Evolutionary conservation across 2,329 filamentous ascomycete genomes (phyloP).

Genomic region (Talaromyces atroroseus): DNA sequence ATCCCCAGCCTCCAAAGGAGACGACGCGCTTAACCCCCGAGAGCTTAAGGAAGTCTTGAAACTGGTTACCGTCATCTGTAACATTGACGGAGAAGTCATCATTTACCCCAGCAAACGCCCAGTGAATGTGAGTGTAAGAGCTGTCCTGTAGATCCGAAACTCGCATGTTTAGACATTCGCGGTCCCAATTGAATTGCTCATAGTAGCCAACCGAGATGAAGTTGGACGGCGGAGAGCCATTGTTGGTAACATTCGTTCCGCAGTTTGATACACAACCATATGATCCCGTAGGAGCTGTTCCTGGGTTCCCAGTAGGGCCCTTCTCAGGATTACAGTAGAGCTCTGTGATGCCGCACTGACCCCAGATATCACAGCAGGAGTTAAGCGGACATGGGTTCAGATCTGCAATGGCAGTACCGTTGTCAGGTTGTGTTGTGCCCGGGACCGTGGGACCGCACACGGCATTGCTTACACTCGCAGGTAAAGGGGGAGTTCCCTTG

Average conservation of each 20-base stretch:
- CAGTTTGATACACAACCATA: conserved; percentile 42
- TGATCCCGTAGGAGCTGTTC: conserved; percentile 27
- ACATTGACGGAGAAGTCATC: conserved; percentile 29
- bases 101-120: conserved; percentile 30
- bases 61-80: conserved; percentile 23
- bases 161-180: conserved; percentile 25
- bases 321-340: conserved; percentile 36
- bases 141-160: neutral
- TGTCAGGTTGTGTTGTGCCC: conserved; percentile 21
- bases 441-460: conserved; percentile 40
- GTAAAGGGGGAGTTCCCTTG: conserved; percentile 31
- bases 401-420: conserved; percentile 1
- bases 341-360: conserved; percentile 39
- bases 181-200: conserved; percentile 24
- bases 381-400: conserved; percentile 42
- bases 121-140: conserved; percentile 21
- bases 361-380: no score
- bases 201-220: conserved; percentile 25
- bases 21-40: conserved; percentile 33
- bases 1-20: conserved; percentile 44
- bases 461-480: conserved; percentile 27
- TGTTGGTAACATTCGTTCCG: conserved; percentile 31
- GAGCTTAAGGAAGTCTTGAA: conserved; percentile 27
- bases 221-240: conserved; percentile 10
- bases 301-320: conserved; percentile 28